Base-by-base conservation (phyloP, 129 eudicot species). In the Centrapalus pauciflorus region DNA sequence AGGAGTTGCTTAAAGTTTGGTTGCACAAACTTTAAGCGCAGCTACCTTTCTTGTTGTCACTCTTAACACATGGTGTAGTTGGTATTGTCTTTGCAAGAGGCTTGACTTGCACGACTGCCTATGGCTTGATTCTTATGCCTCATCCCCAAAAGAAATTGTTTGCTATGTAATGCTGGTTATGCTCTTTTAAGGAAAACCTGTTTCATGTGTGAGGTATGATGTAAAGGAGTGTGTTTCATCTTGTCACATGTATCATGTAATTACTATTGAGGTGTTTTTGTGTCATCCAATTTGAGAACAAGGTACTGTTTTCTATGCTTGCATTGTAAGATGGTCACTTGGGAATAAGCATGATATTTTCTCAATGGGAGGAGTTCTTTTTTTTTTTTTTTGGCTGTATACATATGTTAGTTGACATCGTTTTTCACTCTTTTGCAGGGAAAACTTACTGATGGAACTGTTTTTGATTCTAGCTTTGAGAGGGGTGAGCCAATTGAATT, bases 401-500 rank as follows among this genome's bases (percentile, higher is more conserved):
- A 20, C 19, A 68, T 27, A 13, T 50, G 34, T 40, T 40, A 16
- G 20, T 21, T 64, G 28, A 40, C 61, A 58, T 48, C 49, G 66
- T 13, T 61, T 40, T 29, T 68, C 17, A 45, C 76, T 50, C 20
- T 20, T 51, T 77, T 83, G 70, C 88, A 94, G 99, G 99, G 99
- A 23, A 79, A 82, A 76, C 99, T 94, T 34, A 94, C 97, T 25
- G 99, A 94, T 82, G 99, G 97, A 79, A 94, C 96, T 61, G 97
- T 94, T 8, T 94, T 94, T 25, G 99, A 94, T 70, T 94, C 99
- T 77, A 94, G 99, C 79, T 94, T 77, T 64, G 99, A 94, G 74
- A 84, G 99, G 75, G 95, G 95, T 71, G 99, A 94, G 73, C 99
- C 99, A 43, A 94, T 94, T 64, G 99, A 84, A 55, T 94, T 94